phyloP scores from a whole-genome alignment of 2,329 filamentous ascomycete species.

The Lasiodiplodia hormozganensis region DNA sequence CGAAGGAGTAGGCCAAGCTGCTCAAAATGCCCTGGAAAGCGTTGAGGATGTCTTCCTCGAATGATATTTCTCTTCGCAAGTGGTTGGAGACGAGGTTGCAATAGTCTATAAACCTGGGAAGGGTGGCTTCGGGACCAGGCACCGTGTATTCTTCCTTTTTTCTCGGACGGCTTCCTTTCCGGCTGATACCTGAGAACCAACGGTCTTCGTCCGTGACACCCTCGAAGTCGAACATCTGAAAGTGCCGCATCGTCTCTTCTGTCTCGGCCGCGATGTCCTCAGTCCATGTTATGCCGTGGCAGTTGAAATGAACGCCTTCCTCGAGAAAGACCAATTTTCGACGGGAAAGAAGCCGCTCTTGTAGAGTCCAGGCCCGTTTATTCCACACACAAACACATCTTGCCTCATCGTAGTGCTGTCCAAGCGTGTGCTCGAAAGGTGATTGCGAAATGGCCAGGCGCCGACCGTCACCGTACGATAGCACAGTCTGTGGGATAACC shows the following conservation, averaged over 20 bases:
- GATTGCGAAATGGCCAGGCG: constrained; percentile 1
- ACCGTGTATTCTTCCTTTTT: constrained; percentile 4
- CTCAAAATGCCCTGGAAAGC: neutral
- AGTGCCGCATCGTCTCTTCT: neutral
- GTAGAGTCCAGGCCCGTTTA: neutral
- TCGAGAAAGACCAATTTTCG: neutral
- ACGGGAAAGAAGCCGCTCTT: neutral
- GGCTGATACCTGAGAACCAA: neutral
- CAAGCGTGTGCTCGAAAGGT: neutral
- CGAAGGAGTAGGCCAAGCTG: neutral
- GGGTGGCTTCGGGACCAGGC: neutral
- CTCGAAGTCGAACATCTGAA: neutral
- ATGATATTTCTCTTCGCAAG: neutral
- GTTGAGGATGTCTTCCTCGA: neutral
- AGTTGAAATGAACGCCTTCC: neutral
- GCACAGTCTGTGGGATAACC: neutral
- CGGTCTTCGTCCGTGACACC: neutral
- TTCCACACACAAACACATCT: neutral
- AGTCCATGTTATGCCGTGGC: neutral
- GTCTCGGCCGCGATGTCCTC: neutral
- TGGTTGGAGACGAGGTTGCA: neutral
- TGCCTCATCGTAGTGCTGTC: neutral
- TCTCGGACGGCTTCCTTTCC: neutral
- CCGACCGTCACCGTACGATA: neutral
- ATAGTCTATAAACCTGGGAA: neutral